Percentiles rank a stretch among this genome's conserved stretches.
Evolutionary conservation across 305 asterid genomes (phyloP).

Genomic region (Euphrasia arctica): DNA sequence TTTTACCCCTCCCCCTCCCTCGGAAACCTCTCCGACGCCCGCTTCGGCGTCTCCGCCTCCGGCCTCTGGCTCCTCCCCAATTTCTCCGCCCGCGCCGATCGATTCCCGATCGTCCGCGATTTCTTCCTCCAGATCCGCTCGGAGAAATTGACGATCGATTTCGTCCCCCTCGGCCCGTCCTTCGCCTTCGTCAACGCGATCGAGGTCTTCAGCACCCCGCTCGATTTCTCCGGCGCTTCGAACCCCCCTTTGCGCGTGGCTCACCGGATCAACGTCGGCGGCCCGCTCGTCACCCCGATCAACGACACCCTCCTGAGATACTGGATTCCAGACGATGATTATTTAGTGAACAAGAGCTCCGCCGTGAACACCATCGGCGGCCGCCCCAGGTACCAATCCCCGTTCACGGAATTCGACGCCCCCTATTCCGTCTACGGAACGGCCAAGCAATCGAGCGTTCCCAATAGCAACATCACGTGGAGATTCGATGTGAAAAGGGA

Average conservation of each 20-base stretch:
- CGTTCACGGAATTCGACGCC: conserved; percentile 34
- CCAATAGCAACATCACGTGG: conserved; percentile 32
- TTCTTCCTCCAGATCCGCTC: conserved; percentile 27
- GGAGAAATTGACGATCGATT: conserved; percentile 34
- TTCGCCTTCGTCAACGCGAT: conserved; percentile 52
- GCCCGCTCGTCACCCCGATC: conserved; percentile 22
- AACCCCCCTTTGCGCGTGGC: conserved; percentile 26
- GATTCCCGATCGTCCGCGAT: conserved; percentile 38
- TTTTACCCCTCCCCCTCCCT: conserved; percentile 37
- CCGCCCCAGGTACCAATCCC: background rate
- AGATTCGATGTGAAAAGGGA: conserved; percentile 31
- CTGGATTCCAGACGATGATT: conserved; percentile 56
- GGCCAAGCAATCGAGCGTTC: conserved; percentile 35
- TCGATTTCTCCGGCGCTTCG: conserved; percentile 20
- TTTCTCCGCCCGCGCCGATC: conserved; percentile 13
- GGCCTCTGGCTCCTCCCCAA: conserved; percentile 37
- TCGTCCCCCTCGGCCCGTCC: conserved; percentile 26
- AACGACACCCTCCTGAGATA: conserved; percentile 40
- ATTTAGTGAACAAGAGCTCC: background rate
- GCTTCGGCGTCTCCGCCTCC: conserved; percentile 41
- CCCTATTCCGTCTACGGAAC: conserved; percentile 45
- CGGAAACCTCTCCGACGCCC: conserved; percentile 25
- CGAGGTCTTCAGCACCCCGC: conserved; percentile 44
- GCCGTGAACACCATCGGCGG: background rate
- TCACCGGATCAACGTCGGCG: conserved; percentile 61